These are phyloP conservation scores for Suillus clintonianus DNA, from an alignment of 768 basidiomycete species.

Conservation along the genomic window DNA sequence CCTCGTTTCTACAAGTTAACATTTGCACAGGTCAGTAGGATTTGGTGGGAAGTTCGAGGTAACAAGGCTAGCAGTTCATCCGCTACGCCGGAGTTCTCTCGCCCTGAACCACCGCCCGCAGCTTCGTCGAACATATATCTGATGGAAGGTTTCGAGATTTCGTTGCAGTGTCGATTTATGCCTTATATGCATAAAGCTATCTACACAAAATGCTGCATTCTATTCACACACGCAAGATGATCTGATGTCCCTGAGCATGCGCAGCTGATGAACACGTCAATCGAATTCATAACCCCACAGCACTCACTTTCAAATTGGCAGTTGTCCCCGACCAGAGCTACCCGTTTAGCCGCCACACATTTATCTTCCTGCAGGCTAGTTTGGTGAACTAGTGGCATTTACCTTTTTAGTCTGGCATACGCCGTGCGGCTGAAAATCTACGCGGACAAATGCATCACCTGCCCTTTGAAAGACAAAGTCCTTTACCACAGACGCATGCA, in stretches of 20 bases:
- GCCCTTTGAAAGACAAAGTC: neutral
- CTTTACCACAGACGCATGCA: neutral
- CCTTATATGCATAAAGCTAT: neutral
- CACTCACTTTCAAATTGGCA: neutral
- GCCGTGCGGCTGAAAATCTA: neutral
- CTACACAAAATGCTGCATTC: neutral
- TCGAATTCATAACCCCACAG: neutral
- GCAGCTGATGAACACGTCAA: neutral
- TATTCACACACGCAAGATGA: neutral
- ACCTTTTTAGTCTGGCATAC: neutral
- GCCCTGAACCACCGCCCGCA: neutral
- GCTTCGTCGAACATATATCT: neutral
- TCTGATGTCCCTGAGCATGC: neutral
- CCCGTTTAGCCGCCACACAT: neutral
- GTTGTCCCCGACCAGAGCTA: neutral
- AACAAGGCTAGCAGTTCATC: neutral
- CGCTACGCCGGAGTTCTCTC: neutral
- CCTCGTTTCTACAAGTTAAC: conserved; percentile 1
- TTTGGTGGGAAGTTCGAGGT: neutral
- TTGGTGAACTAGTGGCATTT: neutral
- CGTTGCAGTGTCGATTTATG: neutral
- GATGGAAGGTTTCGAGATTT: neutral
- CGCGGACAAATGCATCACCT: neutral
- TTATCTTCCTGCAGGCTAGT: neutral
- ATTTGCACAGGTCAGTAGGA: neutral